Evolutionary conservation across 768 basidiomycete genomes (phyloP).

Genomic region (Tylopilus balloui): DNA sequence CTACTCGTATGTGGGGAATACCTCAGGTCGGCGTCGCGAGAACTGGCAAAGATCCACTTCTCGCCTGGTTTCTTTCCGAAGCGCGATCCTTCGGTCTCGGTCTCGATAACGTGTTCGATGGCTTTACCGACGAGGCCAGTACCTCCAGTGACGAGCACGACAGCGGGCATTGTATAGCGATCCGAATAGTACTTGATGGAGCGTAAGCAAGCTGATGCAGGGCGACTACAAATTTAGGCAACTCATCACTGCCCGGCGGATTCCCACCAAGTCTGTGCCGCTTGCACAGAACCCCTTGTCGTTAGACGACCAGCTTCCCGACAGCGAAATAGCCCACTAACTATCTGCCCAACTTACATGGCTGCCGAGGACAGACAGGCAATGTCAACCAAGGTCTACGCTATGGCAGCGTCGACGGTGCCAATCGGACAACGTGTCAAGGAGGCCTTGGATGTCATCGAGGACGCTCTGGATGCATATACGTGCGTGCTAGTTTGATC

Average conservation of each 20-base stretch:
- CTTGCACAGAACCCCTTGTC: no score
- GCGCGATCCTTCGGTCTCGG: conserved; percentile 69
- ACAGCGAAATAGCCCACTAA: background rate
- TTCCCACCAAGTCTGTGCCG: background rate
- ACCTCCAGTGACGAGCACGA: conserved; percentile 81
- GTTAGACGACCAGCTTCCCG: background rate
- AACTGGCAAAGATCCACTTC: conserved; percentile 80
- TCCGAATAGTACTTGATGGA: background rate
- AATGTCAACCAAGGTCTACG: conserved; percentile 58
- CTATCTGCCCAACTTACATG: conserved; percentile 3
- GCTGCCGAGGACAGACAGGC: conserved; percentile 44
- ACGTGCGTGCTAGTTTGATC: conserved; percentile 54
- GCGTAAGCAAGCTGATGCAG: background rate
- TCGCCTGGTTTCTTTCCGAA: conserved; percentile 77
- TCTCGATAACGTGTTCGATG: conserved; percentile 72
- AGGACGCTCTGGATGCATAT: conserved; percentile 67
- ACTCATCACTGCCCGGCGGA: no score
- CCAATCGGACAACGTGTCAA: conserved; percentile 58
- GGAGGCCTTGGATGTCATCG: conserved; percentile 80
- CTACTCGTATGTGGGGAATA: conserved; percentile 31
- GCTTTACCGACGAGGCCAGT: conserved; percentile 85
- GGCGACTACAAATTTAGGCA: background rate
- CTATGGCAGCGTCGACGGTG: conserved; percentile 50
- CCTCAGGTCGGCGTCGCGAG: conserved; percentile 83
- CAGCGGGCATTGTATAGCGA: conserved; percentile 30